These are phyloP conservation scores for Lagerstroemia speciosa DNA, from an alignment of 345 rosid species.

Conservation along the genomic window DNA sequence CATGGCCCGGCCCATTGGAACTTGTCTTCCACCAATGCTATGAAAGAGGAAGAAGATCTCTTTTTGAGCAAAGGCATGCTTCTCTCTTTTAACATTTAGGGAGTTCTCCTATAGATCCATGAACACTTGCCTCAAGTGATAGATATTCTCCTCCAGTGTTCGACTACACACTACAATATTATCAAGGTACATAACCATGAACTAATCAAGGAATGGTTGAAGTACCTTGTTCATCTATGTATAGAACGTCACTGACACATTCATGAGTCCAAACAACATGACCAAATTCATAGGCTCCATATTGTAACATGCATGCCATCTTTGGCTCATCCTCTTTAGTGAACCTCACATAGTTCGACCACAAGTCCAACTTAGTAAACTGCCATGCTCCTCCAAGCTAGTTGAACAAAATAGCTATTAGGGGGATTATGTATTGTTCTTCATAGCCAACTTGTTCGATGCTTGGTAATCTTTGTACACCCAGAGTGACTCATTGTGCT, in stretches of 20 bases:
- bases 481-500: neutral
- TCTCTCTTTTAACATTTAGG: neutral
- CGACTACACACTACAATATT: neutral
- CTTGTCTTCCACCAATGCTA: neutral
- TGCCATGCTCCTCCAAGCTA: neutral
- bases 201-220: neutral
- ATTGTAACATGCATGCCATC: neutral
- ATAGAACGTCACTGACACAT: neutral
- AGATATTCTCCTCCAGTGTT: neutral
- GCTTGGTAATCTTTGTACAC: neutral
- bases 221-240: neutral
- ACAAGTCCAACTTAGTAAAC: neutral
- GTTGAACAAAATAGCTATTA: neutral
- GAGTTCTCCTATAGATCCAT: neutral
- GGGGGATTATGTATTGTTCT: neutral
- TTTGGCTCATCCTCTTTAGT: too few species aligned
- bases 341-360: neutral
- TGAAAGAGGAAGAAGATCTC: neutral
- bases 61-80: neutral
- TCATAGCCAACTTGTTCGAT: slow-evolving; percentile 1
- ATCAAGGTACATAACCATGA: neutral
- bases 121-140: neutral
- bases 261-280: neutral
- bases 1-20: neutral
- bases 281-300: neutral